Evolutionary conservation across 441 rosid species (phyloP).

Genomic region (Croton laevigatus): DNA sequence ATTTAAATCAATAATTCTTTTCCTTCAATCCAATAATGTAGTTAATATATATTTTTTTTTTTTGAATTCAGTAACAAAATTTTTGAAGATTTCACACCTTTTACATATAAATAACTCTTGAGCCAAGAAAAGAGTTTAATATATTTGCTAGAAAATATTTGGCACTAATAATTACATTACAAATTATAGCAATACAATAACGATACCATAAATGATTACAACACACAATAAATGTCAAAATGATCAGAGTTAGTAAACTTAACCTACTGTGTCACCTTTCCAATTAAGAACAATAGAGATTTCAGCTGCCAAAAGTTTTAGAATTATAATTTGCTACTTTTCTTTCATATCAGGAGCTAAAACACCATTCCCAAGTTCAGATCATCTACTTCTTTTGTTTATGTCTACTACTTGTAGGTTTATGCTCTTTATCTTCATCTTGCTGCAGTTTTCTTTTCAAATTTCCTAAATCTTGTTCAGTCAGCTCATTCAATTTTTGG

Average conservation of each 20-base stretch:
- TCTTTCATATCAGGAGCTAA: background rate
- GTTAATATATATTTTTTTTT: too few relatives aligned
- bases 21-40: background rate
- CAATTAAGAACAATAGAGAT: background rate
- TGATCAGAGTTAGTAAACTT: too few relatives aligned
- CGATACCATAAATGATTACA: background rate
- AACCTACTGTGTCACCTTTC: background rate
- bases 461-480: constrained; percentile 50
- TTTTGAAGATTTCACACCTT: too few relatives aligned
- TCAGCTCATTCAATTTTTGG: constrained; percentile 46
- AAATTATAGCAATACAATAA: too few relatives aligned
- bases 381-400: constrained; percentile 31
- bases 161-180: too few relatives aligned
- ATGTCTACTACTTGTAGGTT: constrained; percentile 34
- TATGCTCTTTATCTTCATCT: constrained; percentile 34
- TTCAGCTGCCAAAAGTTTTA: background rate
- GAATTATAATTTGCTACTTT: background rate
- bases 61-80: too few relatives aligned
- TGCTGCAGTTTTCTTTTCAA: constrained; percentile 58
- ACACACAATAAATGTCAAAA: too few relatives aligned
- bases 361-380: background rate
- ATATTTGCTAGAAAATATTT: background rate
- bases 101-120: too few relatives aligned
- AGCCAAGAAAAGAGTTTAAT: background rate
- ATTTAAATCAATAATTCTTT: background rate